Evolutionary conservation across 2,329 filamentous ascomycete genomes (phyloP).

Genomic region (Colletotrichum brevisporum): DNA sequence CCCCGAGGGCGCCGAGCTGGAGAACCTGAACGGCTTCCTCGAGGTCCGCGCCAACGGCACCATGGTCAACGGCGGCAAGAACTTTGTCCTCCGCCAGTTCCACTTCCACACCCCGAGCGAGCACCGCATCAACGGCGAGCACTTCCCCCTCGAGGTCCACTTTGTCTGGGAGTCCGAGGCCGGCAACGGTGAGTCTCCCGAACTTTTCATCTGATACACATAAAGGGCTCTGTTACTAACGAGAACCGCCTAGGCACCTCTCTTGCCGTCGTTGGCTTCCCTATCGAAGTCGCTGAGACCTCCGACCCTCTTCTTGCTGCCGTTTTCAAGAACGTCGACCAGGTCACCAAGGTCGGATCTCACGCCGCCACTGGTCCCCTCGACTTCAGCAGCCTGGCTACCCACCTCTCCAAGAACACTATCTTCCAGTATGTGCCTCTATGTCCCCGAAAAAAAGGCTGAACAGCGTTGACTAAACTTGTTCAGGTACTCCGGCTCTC

Average conservation of each 20-base stretch:
- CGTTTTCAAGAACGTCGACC: slow-evolving; percentile 54
- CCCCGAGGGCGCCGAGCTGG: slow-evolving; percentile 56
- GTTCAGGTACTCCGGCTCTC: slow-evolving; percentile 67
- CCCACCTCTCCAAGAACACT: slow-evolving; percentile 52
- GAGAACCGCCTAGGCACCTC: slow-evolving; percentile 43
- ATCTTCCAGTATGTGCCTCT: slow-evolving; percentile 55
- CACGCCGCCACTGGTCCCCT: slow-evolving; percentile 54
- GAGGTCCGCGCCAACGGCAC: slow-evolving; percentile 65
- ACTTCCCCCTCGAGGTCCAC: slow-evolving; percentile 58
- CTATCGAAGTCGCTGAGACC: slow-evolving; percentile 51
- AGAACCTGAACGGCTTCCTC: slow-evolving; percentile 67
- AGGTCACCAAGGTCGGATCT: slow-evolving; percentile 56
- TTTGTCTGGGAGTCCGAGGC: slow-evolving; percentile 56
- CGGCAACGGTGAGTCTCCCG: slow-evolving; percentile 34
- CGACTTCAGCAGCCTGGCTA: slow-evolving; percentile 58
- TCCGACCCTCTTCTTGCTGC: slow-evolving; percentile 50
- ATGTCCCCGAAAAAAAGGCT: too few relatives aligned
- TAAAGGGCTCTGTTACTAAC: slow-evolving; percentile 38
- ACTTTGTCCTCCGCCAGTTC: slow-evolving; percentile 66
- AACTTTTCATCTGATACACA: too few relatives aligned
- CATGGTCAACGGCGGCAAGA: slow-evolving; percentile 54
- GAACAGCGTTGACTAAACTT: neutral
- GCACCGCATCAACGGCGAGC: slow-evolving; percentile 63
- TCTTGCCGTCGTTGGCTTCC: slow-evolving; percentile 55
- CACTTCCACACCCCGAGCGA: slow-evolving; percentile 74